phyloP scores from a whole-genome alignment of 345 rosid genomes.

The Euclidium syriacum region DNA sequence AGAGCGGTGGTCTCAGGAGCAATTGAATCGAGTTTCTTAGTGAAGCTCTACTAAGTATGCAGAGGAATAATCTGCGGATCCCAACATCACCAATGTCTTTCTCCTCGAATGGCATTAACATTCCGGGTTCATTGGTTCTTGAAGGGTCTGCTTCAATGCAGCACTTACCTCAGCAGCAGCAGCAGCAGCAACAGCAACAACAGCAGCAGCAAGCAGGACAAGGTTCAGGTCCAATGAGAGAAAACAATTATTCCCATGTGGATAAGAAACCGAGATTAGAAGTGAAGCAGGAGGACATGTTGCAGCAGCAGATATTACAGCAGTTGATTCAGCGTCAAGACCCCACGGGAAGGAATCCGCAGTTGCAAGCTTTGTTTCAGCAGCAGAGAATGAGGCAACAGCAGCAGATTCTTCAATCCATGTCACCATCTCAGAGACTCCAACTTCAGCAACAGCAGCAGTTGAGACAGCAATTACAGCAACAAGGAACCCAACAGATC shows the following conservation, averaged over 20 bases:
- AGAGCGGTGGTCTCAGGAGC: neutral
- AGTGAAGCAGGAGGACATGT: constrained; percentile 65
- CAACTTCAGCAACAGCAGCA: constrained; percentile 50
- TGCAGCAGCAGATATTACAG: constrained; percentile 59
- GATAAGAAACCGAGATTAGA: constrained; percentile 67
- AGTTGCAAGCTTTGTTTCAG: constrained; percentile 52
- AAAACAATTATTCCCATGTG: neutral
- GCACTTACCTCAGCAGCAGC: neutral
- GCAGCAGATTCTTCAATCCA: constrained; percentile 47
- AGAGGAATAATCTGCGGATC: neutral
- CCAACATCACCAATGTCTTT: too few relatives aligned
- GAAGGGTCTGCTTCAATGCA: neutral
- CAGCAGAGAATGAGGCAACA: constrained; percentile 49
- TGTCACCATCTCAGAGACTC: constrained; percentile 64
- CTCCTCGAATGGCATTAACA: too few relatives aligned
- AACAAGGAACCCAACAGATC: constrained; percentile 51
- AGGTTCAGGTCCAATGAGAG: neutral
- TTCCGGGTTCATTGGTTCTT: neutral
- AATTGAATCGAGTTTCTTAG: neutral
- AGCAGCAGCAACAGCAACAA: neutral
- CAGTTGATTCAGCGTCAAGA: constrained; percentile 66
- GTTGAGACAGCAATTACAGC: constrained; percentile 61
- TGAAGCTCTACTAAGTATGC: neutral
- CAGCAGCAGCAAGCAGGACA: neutral
- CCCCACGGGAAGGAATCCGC: constrained; percentile 44